Percentiles rank a stretch among this genome's conserved stretches.
These are phyloP conservation scores for Aspergillus tamarii DNA, from an alignment of 2,329 filamentous ascomycete species.

Conservation along the genomic window DNA sequence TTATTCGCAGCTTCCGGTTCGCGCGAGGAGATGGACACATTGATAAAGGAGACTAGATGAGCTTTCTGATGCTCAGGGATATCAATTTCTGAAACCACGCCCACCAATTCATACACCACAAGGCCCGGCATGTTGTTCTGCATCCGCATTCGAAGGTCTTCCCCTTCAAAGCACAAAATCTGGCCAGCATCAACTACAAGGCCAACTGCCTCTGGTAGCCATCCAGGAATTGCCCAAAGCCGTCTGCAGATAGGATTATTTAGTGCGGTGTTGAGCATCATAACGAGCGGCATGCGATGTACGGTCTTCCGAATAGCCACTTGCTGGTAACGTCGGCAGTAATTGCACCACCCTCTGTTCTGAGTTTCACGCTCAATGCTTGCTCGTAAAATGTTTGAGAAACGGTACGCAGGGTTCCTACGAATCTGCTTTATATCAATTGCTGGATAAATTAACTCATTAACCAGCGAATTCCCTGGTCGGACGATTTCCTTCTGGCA, in stretches of 20 bases:
- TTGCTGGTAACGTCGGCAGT: slow-evolving; percentile 87
- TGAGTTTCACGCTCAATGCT: slow-evolving; percentile 89
- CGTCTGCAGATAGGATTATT: slow-evolving; percentile 70
- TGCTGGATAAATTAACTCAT: slow-evolving; percentile 80
- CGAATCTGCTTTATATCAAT: slow-evolving; percentile 55
- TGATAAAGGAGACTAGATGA: slow-evolving; percentile 88
- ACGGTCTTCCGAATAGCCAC: slow-evolving; percentile 84
- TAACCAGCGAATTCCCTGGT: slow-evolving; percentile 77
- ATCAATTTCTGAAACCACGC: slow-evolving; percentile 87
- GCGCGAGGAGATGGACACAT: slow-evolving; percentile 61
- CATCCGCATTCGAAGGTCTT: slow-evolving; percentile 79
- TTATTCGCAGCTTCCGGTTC: slow-evolving; percentile 63
- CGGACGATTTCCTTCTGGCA: slow-evolving; percentile 85
- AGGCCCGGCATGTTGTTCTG: slow-evolving; percentile 80
- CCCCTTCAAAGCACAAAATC: slow-evolving; percentile 91
- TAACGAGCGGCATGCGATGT: slow-evolving; percentile 77
- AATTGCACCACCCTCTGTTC: slow-evolving; percentile 89
- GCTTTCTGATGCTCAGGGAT: slow-evolving; percentile 82
- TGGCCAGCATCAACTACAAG: slow-evolving; percentile 89
- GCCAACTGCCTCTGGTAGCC: slow-evolving; percentile 92
- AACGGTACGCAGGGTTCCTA: slow-evolving; percentile 59
- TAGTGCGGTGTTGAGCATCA: slow-evolving; percentile 82
- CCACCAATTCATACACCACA: slow-evolving; percentile 87
- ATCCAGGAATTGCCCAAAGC: slow-evolving; percentile 85
- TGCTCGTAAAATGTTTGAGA: slow-evolving; percentile 88